phyloP scores from a whole-genome alignment of 1,139 yeast species.

The Magnusiomyces suaveolens region DNA sequence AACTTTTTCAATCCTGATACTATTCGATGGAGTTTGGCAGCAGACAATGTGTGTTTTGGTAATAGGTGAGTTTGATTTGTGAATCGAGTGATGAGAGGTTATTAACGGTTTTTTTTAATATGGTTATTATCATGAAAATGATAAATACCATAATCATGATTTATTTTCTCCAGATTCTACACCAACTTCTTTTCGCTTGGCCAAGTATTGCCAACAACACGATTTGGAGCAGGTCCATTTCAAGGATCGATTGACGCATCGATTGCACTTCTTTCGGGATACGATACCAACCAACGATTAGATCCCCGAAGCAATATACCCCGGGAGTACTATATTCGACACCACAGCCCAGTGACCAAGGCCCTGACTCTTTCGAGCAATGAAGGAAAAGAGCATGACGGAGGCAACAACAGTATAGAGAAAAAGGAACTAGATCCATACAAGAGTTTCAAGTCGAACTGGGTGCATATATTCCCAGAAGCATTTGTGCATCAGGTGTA shows the following conservation, averaged over 20 bases:
- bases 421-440: too few species aligned
- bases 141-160: slow-evolving; percentile 6
- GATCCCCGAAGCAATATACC: slow-evolving; percentile 11
- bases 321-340: slow-evolving; percentile 12
- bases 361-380: neutral
- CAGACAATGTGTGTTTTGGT: slow-evolving; percentile 80
- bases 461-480: slow-evolving; percentile 96
- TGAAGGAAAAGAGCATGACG: neutral
- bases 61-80: slow-evolving; percentile 27
- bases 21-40: slow-evolving; percentile 91
- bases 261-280: slow-evolving; percentile 60
- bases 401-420: neutral
- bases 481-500: slow-evolving; percentile 83
- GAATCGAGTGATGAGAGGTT: too few species aligned
- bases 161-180: slow-evolving; percentile 11
- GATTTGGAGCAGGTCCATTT: slow-evolving; percentile 90
- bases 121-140: neutral
- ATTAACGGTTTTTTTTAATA: slow-evolving; percentile 20
- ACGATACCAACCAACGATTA: slow-evolving; percentile 16
- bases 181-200: slow-evolving; percentile 67
- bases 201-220: slow-evolving; percentile 69
- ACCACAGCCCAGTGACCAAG: slow-evolving; percentile 11
- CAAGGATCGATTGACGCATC: slow-evolving; percentile 88
- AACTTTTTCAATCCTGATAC: slow-evolving; percentile 54
- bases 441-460: slow-evolving; percentile 57